Evolutionary conservation across 305 asterid genomes (phyloP), one percentile per base, ranked within the genome.

Genomic region (Coffea humblotiana): DNA sequence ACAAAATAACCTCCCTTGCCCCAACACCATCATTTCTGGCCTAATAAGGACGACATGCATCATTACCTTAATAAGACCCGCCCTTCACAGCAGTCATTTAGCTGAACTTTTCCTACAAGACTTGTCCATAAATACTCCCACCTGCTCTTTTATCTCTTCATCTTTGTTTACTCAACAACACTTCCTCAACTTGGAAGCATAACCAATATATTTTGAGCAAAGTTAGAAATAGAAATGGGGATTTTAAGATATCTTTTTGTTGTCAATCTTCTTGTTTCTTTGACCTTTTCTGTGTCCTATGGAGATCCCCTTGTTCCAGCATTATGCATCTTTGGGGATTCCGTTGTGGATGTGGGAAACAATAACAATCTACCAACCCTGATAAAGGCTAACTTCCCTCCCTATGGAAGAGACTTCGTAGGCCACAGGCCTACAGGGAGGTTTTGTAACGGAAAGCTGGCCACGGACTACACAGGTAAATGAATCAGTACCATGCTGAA

Each of bases 391-490:
- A 91, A 92, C 84, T 95, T 95, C 74, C 97, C 82, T 49, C 98
- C 99, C 78, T 93, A 92, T 40, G 99, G 98, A 21, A 87, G 99
- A 84, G 97, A 93, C 74, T 95, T 88, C 40, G 78, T 84, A 77
- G 78, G 86, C 18, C 98, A 92, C 73, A 80, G 2, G 77, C 95
- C 99, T 8, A 95, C 97, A 2, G 97, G 99, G 74, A 91, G 98
- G 87, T 95, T 95, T 89, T 89, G 92, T 89, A 93, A 93, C 23
- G 98, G 98, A 40, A 95, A 93, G 79, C 93, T 95, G 47, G 97
- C 99, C 80, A 92, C 91, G 0, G 99, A 95, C 51, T 95, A 86
- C 87, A 89, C 92, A 8, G 97, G 98, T 94, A 90, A 71, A 79
- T 35, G 35, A 56, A n/a, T 73, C 58, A 35, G 18, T 70, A 61